Percentiles rank a stretch among this genome's conserved stretches.
Conservation (phyloP, 306 rosid genomes). For the Canavalia gladiata region DNA sequence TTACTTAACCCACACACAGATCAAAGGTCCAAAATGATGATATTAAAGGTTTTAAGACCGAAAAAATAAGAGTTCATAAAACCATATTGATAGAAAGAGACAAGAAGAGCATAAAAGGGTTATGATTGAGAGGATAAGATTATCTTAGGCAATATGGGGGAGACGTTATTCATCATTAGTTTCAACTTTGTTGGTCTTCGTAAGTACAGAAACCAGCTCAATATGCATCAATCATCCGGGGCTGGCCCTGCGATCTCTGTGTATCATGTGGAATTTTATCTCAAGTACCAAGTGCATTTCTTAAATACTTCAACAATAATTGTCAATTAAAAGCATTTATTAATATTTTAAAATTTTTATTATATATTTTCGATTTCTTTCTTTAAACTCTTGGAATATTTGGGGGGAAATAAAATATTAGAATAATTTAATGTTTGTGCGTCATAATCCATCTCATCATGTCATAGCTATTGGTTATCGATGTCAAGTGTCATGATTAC, state of each 20-base stretch:
- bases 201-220: slow-evolving; percentile 51
- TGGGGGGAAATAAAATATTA: neutral
- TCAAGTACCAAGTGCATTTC: neutral
- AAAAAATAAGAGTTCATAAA: slow-evolving; percentile 17
- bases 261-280: slow-evolving; percentile 11
- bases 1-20: neutral
- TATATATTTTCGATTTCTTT: neutral
- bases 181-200: slow-evolving; percentile 42
- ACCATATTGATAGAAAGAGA: slow-evolving; percentile 36
- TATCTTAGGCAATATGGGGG: slow-evolving; percentile 35
- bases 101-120: slow-evolving; percentile 32
- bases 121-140: slow-evolving; percentile 43
- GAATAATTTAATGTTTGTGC: neutral
- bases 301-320: neutral
- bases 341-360: neutral
- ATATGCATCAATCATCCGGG: slow-evolving; percentile 44
- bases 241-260: slow-evolving; percentile 9
- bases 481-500: slow-evolving; percentile 55
- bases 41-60: no score
- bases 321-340: neutral
- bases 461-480: slow-evolving; percentile 30
- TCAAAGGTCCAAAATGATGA: neutral
- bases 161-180: neutral
- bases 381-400: neutral
- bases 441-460: neutral